Evolutionary conservation across 2,329 filamentous ascomycete genomes (phyloP).

Genomic region (Xylaria sp.): DNA sequence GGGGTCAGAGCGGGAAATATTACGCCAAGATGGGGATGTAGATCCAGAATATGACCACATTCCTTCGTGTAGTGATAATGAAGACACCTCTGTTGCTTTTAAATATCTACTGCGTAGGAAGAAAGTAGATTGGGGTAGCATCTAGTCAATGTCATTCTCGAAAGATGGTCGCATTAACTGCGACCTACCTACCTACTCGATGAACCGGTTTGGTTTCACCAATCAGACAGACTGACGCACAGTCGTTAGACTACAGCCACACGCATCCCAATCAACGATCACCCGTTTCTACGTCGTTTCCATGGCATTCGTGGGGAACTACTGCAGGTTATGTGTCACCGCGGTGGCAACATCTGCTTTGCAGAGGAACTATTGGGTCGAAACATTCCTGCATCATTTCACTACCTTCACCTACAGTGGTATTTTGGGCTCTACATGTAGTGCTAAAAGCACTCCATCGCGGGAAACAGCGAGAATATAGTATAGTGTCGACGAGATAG

Average conservation of each 20-base stretch:
- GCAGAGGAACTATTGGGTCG: constrained; percentile 13
- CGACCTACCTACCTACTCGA: constrained; percentile 14
- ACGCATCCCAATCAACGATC: constrained; percentile 23
- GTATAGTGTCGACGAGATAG: constrained; percentile 1
- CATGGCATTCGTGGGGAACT: constrained; percentile 27
- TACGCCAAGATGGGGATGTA: constrained; percentile 13
- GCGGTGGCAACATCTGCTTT: constrained; percentile 2
- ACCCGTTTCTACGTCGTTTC: constrained; percentile 20
- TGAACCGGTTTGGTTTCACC: constrained; percentile 7
- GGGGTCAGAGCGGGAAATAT: constrained; percentile 18
- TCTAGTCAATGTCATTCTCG: constrained; percentile 23
- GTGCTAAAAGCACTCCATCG: neutral
- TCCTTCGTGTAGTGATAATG: neutral
- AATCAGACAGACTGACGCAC: neutral
- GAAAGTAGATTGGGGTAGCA: neutral
- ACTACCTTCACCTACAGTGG: neutral
- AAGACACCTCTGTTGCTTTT: neutral
- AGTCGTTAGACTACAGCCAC: constrained; percentile 17
- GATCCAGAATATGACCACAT: constrained; percentile 13
- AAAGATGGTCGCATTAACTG: constrained; percentile 30
- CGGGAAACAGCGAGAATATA: neutral
- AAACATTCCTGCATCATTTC: neutral
- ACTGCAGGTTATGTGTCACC: constrained; percentile 30
- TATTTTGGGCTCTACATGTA: neutral
- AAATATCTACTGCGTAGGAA: too few relatives aligned